A percentile compares a stretch with the other conserved stretches of the same genome.
These are phyloP conservation scores for Streptanthus diversifolius DNA, from an alignment of 345 rosid genomes.

Conservation along the genomic window DNA sequence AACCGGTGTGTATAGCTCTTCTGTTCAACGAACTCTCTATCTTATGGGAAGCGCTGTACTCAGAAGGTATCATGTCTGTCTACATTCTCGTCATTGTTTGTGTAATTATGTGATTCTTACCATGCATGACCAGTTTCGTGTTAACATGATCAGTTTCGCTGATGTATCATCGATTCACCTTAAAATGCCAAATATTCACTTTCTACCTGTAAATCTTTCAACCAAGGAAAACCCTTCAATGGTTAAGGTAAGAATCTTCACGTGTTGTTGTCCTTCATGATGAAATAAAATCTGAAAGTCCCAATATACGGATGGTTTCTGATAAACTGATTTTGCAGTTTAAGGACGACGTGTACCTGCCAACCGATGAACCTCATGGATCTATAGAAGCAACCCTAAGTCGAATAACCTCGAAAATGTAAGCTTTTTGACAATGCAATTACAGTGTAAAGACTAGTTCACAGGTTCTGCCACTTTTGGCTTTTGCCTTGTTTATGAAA, in stretches of 20 bases:
- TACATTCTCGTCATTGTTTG: background rate
- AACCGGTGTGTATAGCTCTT: conserved; percentile 86
- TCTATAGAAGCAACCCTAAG: conserved; percentile 79
- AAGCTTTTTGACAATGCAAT: conserved; percentile 17
- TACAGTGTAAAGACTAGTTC: background rate
- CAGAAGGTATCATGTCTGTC: conserved; percentile 44
- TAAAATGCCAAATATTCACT: conserved; percentile 91
- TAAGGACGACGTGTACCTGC: conserved; percentile 72
- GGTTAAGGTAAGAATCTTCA: conserved; percentile 59
- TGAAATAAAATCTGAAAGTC: background rate
- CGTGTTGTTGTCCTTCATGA: background rate
- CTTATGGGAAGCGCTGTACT: conserved; percentile 79
- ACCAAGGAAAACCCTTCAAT: conserved; percentile 60
- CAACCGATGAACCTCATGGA: conserved; percentile 95
- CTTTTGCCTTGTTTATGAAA: conserved; percentile 24
- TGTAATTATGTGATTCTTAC: background rate
- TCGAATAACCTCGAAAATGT: conserved; percentile 71
- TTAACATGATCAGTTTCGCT: conserved; percentile 49
- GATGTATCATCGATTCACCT: conserved; percentile 68
- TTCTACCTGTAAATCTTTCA: conserved; percentile 78
- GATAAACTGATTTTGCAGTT: conserved; percentile 50
- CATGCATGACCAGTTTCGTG: background rate
- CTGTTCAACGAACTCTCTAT: conserved; percentile 93
- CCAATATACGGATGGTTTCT: background rate
- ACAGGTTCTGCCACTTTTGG: conserved; percentile 18